Evolutionary conservation across 441 rosid species (phyloP).

Genomic region (Populus hybrid): DNA sequence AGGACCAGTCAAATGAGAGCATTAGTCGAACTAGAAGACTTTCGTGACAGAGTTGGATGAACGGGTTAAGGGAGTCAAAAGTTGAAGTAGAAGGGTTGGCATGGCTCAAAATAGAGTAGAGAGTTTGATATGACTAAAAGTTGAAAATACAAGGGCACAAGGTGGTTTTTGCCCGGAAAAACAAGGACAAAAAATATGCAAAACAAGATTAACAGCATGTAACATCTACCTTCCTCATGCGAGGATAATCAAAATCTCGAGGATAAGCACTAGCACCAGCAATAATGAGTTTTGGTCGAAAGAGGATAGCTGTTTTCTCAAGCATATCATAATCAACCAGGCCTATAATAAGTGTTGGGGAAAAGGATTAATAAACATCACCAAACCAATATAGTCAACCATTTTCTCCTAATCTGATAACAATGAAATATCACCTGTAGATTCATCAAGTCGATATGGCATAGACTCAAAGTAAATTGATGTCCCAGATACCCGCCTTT

Average conservation of each 20-base stretch:
- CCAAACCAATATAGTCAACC: slow-evolving; percentile 6
- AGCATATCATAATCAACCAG: slow-evolving; percentile 87
- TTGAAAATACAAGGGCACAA: background rate
- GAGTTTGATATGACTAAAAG: background rate
- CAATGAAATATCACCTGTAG: slow-evolving; percentile 51
- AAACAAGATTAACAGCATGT: background rate
- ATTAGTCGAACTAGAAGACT: too few relatives aligned
- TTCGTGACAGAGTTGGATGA: too few relatives aligned
- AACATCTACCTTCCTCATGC: slow-evolving; percentile 72
- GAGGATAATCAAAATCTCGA: slow-evolving; percentile 86
- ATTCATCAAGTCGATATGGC: slow-evolving; percentile 93
- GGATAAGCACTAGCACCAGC: slow-evolving; percentile 97
- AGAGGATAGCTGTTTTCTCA: slow-evolving; percentile 76
- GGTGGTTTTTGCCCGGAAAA: background rate
- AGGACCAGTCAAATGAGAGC: background rate
- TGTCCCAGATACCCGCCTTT: slow-evolving; percentile 87
- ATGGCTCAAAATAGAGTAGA: background rate
- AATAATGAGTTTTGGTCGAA: slow-evolving; percentile 87
- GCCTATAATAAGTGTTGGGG: slow-evolving; percentile 40
- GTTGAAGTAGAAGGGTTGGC: background rate
- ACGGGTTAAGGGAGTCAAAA: too few relatives aligned
- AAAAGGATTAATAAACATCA: slow-evolving; percentile 19
- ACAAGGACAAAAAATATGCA: background rate
- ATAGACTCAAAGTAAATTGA: slow-evolving; percentile 91
- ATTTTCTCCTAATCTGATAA: slow-evolving; percentile 6